Percentiles rank a stretch among this genome's conserved stretches.
Evolutionary conservation across 192 early-diverging fungal genomes (phyloP).

Genomic region (Coemansia sp.): DNA sequence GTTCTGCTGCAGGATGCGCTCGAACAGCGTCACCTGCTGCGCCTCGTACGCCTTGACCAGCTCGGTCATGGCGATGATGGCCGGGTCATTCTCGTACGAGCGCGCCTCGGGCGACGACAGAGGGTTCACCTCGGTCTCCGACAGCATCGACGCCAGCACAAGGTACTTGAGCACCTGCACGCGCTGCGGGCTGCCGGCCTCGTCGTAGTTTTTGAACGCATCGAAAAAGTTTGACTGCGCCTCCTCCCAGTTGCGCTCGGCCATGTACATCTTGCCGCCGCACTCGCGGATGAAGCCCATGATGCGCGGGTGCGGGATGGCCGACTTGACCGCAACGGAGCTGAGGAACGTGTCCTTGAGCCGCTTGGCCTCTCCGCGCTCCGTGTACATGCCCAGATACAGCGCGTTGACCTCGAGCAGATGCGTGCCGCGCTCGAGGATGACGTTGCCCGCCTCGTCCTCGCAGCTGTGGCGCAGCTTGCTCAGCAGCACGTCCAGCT

Average conservation of each 20-base stretch:
- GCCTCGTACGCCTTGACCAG: constrained; percentile 88
- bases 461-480: constrained; percentile 18
- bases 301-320: constrained; percentile 93
- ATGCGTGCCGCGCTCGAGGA: constrained; percentile 88
- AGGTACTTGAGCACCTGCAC: constrained; percentile 94
- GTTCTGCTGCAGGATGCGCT: constrained; percentile 74
- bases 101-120: constrained; percentile 98
- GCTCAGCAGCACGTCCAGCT: constrained; percentile 13
- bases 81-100: constrained; percentile 89
- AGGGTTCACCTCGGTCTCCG: constrained; percentile 92
- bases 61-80: constrained; percentile 91
- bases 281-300: constrained; percentile 97
- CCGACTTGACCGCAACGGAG: constrained; percentile 83
- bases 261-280: constrained; percentile 98
- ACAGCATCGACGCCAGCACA: constrained; percentile 94
- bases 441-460: constrained; percentile 12
- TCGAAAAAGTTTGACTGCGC: constrained; percentile 96
- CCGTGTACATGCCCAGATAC: constrained; percentile 96
- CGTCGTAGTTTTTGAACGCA: constrained; percentile 97
- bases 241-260: constrained; percentile 85
- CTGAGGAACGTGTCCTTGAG: constrained; percentile 90
- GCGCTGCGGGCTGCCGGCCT: constrained; percentile 89
- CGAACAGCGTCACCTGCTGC: constrained; percentile 84
- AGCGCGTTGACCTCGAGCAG: constrained; percentile 90
- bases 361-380: constrained; percentile 78